Evolutionary conservation across 106 monocot species (phyloP).

Genomic region (Dendrobium catenatum): DNA sequence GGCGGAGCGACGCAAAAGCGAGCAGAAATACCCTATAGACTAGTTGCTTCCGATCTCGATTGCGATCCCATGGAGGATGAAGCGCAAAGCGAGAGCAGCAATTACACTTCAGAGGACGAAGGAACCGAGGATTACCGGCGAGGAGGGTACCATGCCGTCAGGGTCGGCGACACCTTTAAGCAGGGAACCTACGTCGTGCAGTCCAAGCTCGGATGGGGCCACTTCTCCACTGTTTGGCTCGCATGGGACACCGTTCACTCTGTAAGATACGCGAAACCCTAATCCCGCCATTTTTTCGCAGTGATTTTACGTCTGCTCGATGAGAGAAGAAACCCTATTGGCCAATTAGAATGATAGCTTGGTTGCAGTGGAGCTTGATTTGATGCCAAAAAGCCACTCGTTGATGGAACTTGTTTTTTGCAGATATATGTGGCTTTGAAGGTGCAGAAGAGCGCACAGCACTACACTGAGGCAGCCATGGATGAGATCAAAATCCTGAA

Average conservation of each 20-base stretch:
- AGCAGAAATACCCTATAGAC: background rate
- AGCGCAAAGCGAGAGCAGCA: slow-evolving; percentile 54
- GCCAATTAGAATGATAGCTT: background rate
- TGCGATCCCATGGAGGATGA: slow-evolving; percentile 20
- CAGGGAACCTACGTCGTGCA: slow-evolving; percentile 89
- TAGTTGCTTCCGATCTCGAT: background rate
- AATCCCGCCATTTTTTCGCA: background rate
- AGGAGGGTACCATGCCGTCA: slow-evolving; percentile 92
- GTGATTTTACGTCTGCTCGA: background rate
- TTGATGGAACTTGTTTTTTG: slow-evolving; percentile 15
- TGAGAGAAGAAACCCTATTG: background rate
- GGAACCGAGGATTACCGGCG: slow-evolving; percentile 92
- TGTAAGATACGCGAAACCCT: slow-evolving; percentile 29
- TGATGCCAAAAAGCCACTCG: background rate
- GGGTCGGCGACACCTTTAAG: slow-evolving; percentile 90
- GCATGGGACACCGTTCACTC: slow-evolving; percentile 88
- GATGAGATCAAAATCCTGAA: slow-evolving; percentile 98
- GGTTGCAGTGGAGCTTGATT: background rate
- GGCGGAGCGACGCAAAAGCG: background rate
- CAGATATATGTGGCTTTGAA: slow-evolving; percentile 94
- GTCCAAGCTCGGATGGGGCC: slow-evolving; percentile 98
- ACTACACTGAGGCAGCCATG: slow-evolving; percentile 98
- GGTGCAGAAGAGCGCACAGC: slow-evolving; percentile 99
- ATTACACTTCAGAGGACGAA: slow-evolving; percentile 94
- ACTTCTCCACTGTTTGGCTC: slow-evolving; percentile 99